phyloP scores from a whole-genome alignment of 2,329 filamentous ascomycete species.

The Epicoccum nigrum region DNA sequence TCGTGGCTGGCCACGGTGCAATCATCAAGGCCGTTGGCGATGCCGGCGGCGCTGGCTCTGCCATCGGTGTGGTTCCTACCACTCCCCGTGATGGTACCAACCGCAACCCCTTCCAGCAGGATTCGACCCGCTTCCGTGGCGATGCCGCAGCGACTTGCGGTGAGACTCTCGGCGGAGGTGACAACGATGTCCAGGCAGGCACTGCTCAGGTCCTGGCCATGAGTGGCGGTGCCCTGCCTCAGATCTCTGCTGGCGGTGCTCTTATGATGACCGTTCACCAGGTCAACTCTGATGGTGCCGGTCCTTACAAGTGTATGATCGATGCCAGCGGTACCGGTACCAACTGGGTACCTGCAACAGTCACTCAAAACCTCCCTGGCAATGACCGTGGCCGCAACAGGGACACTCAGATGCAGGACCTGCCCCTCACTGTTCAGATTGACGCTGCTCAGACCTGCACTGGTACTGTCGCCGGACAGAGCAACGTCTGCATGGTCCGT shows the following conservation, averaged over 20 bases:
- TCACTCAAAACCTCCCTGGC: slow-evolving; percentile 61
- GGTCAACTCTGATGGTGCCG: slow-evolving; percentile 70
- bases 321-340: slow-evolving; percentile 64
- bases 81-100: slow-evolving; percentile 68
- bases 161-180: slow-evolving; percentile 63
- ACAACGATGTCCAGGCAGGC: slow-evolving; percentile 63
- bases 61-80: slow-evolving; percentile 60
- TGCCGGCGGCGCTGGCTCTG: slow-evolving; percentile 59
- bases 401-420: slow-evolving; percentile 36
- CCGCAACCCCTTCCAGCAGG: slow-evolving; percentile 67
- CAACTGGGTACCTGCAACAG: slow-evolving; percentile 60
- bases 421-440: slow-evolving; percentile 65
- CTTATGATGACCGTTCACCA: slow-evolving; percentile 70
- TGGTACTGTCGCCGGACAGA: slow-evolving; percentile 64
- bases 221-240: slow-evolving; percentile 63
- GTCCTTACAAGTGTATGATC: slow-evolving; percentile 70
- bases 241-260: slow-evolving; percentile 63
- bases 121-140: slow-evolving; percentile 67
- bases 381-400: slow-evolving; percentile 55
- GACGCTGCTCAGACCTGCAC: slow-evolving; percentile 63
- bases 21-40: slow-evolving; percentile 65
- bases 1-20: slow-evolving; percentile 66
- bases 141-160: slow-evolving; percentile 60
- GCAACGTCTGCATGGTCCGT: slow-evolving; percentile 67
- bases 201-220: slow-evolving; percentile 64